A percentile compares a stretch with the other conserved stretches of the same genome.
phyloP scores from a whole-genome alignment of 495 filamentous ascomycete species.

The Penicillium daleae region DNA sequence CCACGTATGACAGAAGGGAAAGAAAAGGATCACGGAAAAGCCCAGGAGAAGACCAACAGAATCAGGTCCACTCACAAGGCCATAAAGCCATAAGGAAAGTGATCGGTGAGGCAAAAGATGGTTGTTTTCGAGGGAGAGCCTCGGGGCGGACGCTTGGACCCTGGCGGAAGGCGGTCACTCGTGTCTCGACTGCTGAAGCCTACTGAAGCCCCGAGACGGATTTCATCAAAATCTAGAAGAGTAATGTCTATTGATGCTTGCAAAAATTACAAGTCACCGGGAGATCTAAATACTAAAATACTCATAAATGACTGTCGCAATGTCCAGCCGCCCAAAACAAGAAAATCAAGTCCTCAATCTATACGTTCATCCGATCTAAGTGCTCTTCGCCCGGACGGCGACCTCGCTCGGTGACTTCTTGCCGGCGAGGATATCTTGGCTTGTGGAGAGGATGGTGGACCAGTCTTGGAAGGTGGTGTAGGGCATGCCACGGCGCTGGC shows the following conservation, averaged over 20 bases:
- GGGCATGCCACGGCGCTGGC: slow-evolving; percentile 73
- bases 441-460: slow-evolving; percentile 69
- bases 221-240: too few species aligned
- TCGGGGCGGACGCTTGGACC: slow-evolving; percentile 26
- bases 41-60: slow-evolving; percentile 36
- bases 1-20: slow-evolving; percentile 10
- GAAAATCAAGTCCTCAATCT: slow-evolving; percentile 8
- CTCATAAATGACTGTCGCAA: slow-evolving; percentile 1
- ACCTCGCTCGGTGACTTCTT: slow-evolving; percentile 47
- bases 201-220: too few species aligned
- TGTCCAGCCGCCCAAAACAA: background rate
- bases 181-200: slow-evolving; percentile 19
- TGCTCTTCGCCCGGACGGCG: slow-evolving; percentile 25
- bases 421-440: slow-evolving; percentile 72
- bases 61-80: slow-evolving; percentile 28
- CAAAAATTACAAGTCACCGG: slow-evolving; percentile 11
- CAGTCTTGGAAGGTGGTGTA: slow-evolving; percentile 84
- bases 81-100: slow-evolving; percentile 18
- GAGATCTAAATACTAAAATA: slow-evolving; percentile 14
- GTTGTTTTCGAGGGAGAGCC: slow-evolving; percentile 25
- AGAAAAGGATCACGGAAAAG: background rate
- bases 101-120: slow-evolving; percentile 9
- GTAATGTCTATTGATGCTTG: slow-evolving; percentile 15
- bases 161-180: slow-evolving; percentile 28
- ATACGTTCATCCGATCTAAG: slow-evolving; percentile 14